These are phyloP conservation scores for Filosporella fistucella DNA, from an alignment of 495 filamentous ascomycete species.

Conservation along the genomic window DNA sequence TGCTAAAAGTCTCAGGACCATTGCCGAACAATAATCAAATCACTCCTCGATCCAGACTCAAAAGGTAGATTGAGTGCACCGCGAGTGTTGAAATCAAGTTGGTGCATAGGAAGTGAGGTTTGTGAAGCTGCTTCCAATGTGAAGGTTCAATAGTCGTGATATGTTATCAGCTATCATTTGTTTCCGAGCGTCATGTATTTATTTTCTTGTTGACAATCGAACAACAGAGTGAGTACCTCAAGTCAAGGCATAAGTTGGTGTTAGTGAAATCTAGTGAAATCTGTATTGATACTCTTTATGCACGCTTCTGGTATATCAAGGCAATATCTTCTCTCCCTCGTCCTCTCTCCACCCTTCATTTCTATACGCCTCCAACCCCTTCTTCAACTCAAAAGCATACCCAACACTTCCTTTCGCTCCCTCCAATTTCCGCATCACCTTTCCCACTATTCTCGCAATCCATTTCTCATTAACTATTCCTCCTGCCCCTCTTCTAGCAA, in stretches of 20 bases:
- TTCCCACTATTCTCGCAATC: conserved; percentile 37
- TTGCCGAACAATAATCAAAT: neutral
- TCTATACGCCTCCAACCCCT: conserved; percentile 11
- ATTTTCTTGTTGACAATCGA: no score
- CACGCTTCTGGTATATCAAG: no score
- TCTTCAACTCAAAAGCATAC: conserved; percentile 26
- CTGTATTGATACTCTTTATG: no score
- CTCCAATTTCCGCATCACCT: conserved; percentile 30
- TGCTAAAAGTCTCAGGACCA: neutral
- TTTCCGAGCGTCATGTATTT: no score
- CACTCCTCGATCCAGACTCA: neutral
- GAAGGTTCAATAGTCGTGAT: no score
- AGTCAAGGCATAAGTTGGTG: no score
- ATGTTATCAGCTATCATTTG: no score
- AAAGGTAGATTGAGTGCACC: neutral
- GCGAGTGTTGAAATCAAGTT: neutral
- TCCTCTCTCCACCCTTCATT: neutral
- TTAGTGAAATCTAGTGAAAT: no score
- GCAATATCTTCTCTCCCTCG: conserved; percentile 11
- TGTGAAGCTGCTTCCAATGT: no score
- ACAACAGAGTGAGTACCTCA: no score
- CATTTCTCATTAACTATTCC: conserved; percentile 33
- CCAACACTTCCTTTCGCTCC: conserved; percentile 30
- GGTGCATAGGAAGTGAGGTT: neutral
- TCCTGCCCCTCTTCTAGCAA: conserved; percentile 18